Base-by-base conservation (phyloP, 148 eudicot genomes). In the Oxyria digyna region DNA sequence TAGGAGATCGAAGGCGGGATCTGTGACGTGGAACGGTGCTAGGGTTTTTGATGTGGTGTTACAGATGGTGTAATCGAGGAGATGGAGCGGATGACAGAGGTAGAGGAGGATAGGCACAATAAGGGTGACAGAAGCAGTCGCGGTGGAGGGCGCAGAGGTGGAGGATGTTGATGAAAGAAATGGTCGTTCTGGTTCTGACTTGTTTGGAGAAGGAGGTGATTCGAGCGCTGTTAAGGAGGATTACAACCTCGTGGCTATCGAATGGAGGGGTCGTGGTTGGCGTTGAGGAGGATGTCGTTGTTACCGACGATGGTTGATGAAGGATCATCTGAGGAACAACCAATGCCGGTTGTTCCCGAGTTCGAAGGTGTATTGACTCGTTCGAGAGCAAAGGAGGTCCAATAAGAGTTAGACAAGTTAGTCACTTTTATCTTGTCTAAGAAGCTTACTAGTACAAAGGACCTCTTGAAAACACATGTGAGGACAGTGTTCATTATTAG, bases 271-370 rank as follows among this genome's bases (percentile, higher is more conserved):
- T 96, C 98, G 50, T 78, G 41, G 29, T 85, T 80, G 11, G 67
- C 80, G n/a, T 75, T 81, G 72, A 93, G 67, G 63, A 93, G 77
- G 68, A 93, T 93, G 71, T 91, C 96, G 73, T 95, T 93, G 43
- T 89, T 93, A 20, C 96, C 98, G 35, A 93, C 96, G n/a, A 89
- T 95, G 18, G 96, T n/a, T n/a, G n/a, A n/a, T n/a, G n/a, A n/a
- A n/a, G n/a, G n/a, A n/a, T n/a, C n/a, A n/a, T n/a, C n/a, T n/a
- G n/a, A n/a, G n/a, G n/a, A n/a, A n/a, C n/a, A n/a, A n/a, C n/a
- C n/a, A n/a, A n/a, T n/a, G n/a, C n/a, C n/a, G n/a, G n/a, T n/a
- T n/a, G n/a, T n/a, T n/a, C n/a, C n/a, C n/a, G n/a, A n/a, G n/a
- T n/a, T n/a, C n/a, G n/a, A n/a, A n/a, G n/a, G n/a, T n/a, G n/a